Evolutionary conservation across 106 monocot species (phyloP).

Genomic region (Ottelia alismoides): DNA sequence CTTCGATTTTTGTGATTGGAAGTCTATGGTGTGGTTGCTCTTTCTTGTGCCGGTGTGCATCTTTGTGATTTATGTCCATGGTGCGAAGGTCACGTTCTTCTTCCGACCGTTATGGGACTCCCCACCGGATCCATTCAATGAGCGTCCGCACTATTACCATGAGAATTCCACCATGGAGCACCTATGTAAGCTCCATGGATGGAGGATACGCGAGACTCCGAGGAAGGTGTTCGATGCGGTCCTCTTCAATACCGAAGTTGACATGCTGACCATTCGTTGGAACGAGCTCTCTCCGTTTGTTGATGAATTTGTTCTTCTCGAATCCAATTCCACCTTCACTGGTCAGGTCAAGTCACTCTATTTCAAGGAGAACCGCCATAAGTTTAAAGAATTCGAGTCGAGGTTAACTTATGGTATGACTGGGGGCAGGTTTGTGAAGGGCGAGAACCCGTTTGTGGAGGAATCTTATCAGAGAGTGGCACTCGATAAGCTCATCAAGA

Average conservation of each 20-base stretch:
- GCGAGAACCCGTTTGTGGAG: too few relatives aligned
- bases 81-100: constrained; percentile 79
- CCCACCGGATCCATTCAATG: neutral
- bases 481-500: too few relatives aligned
- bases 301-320: neutral
- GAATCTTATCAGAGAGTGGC: too few relatives aligned
- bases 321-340: neutral
- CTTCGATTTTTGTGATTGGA: constrained; percentile 49
- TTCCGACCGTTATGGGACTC: constrained; percentile 48
- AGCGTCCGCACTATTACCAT: neutral
- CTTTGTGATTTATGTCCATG: constrained; percentile 44
- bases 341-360: neutral
- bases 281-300: neutral
- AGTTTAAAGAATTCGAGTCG: too few relatives aligned
- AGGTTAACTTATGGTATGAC: too few relatives aligned
- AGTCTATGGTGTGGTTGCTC: constrained; percentile 33
- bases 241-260: neutral
- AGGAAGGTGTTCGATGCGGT: neutral
- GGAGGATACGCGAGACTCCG: neutral
- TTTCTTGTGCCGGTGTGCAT: constrained; percentile 39
- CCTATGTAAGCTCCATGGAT: neutral
- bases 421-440: too few relatives aligned
- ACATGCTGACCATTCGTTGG: neutral
- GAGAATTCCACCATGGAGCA: neutral
- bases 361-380: neutral